These are phyloP conservation scores for Globisporangium rhizosaccharum DNA, from an alignment of 352 stramenopile species.

Conservation along the genomic window DNA sequence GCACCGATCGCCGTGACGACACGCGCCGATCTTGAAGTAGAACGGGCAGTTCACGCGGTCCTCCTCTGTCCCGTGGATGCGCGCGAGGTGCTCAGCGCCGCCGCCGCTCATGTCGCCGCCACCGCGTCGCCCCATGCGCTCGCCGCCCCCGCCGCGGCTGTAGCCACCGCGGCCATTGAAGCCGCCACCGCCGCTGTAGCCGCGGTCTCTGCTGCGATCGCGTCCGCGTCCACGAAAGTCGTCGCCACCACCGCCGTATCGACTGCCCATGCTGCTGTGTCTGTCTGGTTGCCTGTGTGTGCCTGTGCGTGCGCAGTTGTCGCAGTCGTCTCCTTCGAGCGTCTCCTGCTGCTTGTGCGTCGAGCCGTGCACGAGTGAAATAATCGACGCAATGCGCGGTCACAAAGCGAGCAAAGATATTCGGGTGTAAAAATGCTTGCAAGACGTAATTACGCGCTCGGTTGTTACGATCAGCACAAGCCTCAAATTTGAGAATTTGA, in stretches of 20 bases:
- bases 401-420: not conserved
- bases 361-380: not conserved
- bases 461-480: not conserved
- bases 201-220: slow-evolving; percentile 39
- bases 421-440: not conserved
- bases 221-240: slow-evolving; percentile 68
- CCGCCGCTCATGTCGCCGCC: slow-evolving; percentile 67
- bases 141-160: slow-evolving; percentile 50
- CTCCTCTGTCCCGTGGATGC: slow-evolving; percentile 98
- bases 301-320: not conserved
- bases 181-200: slow-evolving; percentile 46
- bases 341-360: not conserved
- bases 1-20: slow-evolving; percentile 98
- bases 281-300: not conserved
- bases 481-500: slow-evolving; percentile 2
- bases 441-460: not conserved
- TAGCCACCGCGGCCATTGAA: slow-evolving; percentile 62
- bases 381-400: slow-evolving; percentile 1
- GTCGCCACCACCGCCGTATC: slow-evolving; percentile 61
- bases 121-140: slow-evolving; percentile 35
- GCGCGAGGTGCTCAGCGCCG: slow-evolving; percentile 93
- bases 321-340: not conserved
- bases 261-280: slow-evolving; percentile 40
- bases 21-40: slow-evolving; percentile 99
- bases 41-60: slow-evolving; percentile 99